Evolutionary conservation across 768 basidiomycete species (phyloP).

Genomic region (Aureoboletus auriporus): DNA sequence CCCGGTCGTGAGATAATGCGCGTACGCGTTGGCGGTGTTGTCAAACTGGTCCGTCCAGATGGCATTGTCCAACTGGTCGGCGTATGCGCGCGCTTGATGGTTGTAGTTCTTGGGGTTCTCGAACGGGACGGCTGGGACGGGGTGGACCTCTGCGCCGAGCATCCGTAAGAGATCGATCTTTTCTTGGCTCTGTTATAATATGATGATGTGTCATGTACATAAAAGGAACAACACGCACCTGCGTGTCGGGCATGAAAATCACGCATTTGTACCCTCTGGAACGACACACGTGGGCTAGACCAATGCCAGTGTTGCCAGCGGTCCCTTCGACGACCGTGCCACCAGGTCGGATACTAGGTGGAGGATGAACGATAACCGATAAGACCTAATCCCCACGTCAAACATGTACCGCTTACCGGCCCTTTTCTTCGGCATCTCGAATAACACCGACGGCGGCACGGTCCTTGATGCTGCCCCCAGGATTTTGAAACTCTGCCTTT

Average conservation of each 20-base stretch:
- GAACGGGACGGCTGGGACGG: conserved; percentile 95
- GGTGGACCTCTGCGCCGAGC: conserved; percentile 95
- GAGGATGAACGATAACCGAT: too few relatives aligned
- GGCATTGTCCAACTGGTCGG: conserved; percentile 67
- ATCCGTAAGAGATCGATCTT: conserved; percentile 97
- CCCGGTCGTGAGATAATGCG: conserved; percentile 87
- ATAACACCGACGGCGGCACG: conserved; percentile 91
- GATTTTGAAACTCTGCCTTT: conserved; percentile 99
- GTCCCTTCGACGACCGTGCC: conserved; percentile 98
- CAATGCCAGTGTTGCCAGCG: conserved; percentile 97
- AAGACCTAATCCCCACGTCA: too few relatives aligned
- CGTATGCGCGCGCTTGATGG: conserved; percentile 91
- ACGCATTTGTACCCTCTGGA: conserved; percentile 94
- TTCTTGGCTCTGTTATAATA: conserved; percentile 72
- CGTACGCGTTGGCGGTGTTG: conserved; percentile 86
- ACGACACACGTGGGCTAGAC: conserved; percentile 91
- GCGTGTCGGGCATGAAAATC: conserved; percentile 97
- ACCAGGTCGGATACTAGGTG: conserved; percentile 68
- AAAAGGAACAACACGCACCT: conserved; percentile 43
- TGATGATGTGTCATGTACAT: neutral
- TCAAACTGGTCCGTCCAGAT: conserved; percentile 99
- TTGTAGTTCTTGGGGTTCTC: conserved; percentile 97
- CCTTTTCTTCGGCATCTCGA: conserved; percentile 79
- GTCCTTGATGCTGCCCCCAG: conserved; percentile 97
- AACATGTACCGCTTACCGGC: conserved; percentile 48